Evolutionary conservation across 257 asterid species (phyloP).

Genomic region (Solanum gracilifrons): DNA sequence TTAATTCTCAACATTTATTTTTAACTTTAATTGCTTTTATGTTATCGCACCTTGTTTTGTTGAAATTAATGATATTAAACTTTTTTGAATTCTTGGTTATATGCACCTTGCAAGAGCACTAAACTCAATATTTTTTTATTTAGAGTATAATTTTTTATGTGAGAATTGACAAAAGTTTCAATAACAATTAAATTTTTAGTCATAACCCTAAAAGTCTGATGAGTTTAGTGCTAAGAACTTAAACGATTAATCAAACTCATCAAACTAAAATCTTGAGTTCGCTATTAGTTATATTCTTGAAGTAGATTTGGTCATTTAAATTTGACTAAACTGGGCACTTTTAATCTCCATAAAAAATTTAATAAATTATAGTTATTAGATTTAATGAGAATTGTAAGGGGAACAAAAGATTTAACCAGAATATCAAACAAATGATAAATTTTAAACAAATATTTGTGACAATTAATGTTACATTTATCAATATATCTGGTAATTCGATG

Average conservation of each 20-base stretch:
- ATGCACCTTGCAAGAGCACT: neutral
- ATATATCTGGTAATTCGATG: neutral
- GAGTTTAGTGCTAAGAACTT: neutral
- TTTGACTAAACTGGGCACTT: neutral
- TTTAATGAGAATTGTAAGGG: too few relatives aligned
- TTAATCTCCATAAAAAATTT: too few relatives aligned
- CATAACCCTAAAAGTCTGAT: neutral
- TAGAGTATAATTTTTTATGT: too few relatives aligned
- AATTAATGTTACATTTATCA: neutral
- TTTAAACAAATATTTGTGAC: neutral
- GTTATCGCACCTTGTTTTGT: neutral
- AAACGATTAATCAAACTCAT: neutral
- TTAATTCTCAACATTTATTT: neutral
- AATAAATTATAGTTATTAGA: too few relatives aligned
- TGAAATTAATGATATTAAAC: neutral
- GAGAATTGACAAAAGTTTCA: neutral
- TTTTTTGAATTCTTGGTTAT: neutral
- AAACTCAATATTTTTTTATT: too few relatives aligned
- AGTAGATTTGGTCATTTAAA: neutral
- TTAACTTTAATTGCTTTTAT: too few relatives aligned
- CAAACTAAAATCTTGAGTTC: fast-evolving
- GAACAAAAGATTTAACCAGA: neutral
- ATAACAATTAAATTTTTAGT: neutral
- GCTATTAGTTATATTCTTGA: neutral
- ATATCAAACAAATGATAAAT: neutral